Evolutionary conservation across 805 yeast genomes (phyloP).

Genomic region (Ogataea allantospora): DNA sequence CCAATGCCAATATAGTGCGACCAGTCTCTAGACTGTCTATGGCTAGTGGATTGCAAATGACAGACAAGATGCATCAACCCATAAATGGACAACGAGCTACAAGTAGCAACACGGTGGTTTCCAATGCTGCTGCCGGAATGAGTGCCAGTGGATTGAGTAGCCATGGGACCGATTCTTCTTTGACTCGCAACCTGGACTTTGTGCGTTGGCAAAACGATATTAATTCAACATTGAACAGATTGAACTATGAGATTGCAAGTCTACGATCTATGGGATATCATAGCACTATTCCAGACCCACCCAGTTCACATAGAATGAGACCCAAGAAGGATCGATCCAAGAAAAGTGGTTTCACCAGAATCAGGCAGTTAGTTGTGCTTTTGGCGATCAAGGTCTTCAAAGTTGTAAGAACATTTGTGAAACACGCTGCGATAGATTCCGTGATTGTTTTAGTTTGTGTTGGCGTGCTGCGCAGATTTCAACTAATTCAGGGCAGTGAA

Average conservation of each 20-base stretch:
- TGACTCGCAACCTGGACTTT: constrained; percentile 37
- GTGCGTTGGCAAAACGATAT: constrained; percentile 55
- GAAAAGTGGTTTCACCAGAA: constrained; percentile 4
- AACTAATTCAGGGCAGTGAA: constrained; percentile 3
- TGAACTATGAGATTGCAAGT: constrained; percentile 40
- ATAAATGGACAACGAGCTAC: constrained; percentile 14
- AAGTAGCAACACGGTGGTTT: constrained; percentile 22
- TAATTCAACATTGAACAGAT: constrained; percentile 44
- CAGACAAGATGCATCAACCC: not conserved
- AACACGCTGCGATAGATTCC: constrained; percentile 26
- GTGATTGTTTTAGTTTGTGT: constrained; percentile 17
- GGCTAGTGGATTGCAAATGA: constrained; percentile 10
- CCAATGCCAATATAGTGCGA: constrained; percentile 27
- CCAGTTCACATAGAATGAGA: not conserved
- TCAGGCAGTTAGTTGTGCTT: constrained; percentile 10
- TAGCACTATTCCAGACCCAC: constrained; percentile 11
- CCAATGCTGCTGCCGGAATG: constrained; percentile 10
- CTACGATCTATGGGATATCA: constrained; percentile 19
- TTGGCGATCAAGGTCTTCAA: constrained; percentile 12
- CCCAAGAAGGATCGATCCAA: constrained; percentile 5
- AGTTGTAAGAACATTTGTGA: constrained; percentile 12
- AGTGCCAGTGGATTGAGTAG: constrained; percentile 13
- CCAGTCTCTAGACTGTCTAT: constrained; percentile 32
- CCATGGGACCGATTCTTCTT: constrained; percentile 15
- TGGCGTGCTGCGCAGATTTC: constrained; percentile 16